Conservation (phyloP, 2,329 filamentous ascomycete species). For the Plenodomus tracheiphilus region DNA sequence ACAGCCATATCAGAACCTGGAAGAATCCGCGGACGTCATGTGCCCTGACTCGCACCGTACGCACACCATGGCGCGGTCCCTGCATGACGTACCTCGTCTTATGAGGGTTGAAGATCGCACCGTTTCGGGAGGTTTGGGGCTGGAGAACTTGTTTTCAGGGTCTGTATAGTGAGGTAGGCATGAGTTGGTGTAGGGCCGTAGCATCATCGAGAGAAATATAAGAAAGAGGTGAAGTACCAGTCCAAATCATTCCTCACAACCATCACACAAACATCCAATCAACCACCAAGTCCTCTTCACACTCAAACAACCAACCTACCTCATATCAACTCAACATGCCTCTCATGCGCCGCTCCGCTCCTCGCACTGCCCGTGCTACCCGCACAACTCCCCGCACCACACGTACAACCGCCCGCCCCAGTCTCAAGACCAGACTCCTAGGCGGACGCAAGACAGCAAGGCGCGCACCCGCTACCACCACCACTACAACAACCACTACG, state of each 20-base stretch:
- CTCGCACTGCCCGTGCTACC: slow-evolving; percentile 21
- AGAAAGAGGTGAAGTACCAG: neutral
- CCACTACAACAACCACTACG: slow-evolving; percentile 45
- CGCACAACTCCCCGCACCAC: slow-evolving; percentile 33
- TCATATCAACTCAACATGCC: slow-evolving; percentile 26
- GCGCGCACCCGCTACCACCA: slow-evolving; percentile 32
- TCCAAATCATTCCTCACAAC: slow-evolving; percentile 3
- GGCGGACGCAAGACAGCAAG: slow-evolving; percentile 47
- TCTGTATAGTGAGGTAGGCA: slow-evolving; percentile 3
- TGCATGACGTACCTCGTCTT: slow-evolving; percentile 30
- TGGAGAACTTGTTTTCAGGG: slow-evolving; percentile 27
- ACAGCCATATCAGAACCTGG: slow-evolving; percentile 15
- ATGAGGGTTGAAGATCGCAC: slow-evolving; percentile 11
- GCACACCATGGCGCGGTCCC: slow-evolving; percentile 13
- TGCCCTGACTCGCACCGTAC: slow-evolving; percentile 12
- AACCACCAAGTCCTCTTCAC: neutral
- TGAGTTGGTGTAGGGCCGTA: neutral
- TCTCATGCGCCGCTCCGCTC: slow-evolving; percentile 27
- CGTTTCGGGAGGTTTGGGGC: slow-evolving; percentile 8
- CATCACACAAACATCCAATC: no score
- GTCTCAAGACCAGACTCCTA: slow-evolving; percentile 59
- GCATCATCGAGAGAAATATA: neutral
- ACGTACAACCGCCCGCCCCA: slow-evolving; percentile 50
- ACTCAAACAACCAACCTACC: slow-evolving; percentile 5
- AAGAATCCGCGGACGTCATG: slow-evolving; percentile 17